These are phyloP conservation scores for Phytophthora pini DNA, from an alignment of 352 stramenopile species.

Conservation along the genomic window DNA sequence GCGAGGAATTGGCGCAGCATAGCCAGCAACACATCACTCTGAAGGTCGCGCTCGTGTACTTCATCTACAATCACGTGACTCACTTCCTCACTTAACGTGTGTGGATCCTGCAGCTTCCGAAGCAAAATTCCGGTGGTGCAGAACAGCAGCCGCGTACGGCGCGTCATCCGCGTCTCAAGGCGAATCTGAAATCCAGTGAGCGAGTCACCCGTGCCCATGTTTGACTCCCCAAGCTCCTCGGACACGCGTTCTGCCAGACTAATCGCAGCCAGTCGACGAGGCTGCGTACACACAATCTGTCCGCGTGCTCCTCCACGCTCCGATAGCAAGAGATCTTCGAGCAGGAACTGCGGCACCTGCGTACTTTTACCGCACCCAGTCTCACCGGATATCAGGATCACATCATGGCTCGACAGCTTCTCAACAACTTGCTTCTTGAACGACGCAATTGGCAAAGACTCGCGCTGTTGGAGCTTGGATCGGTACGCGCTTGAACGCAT, in stretches of 20 bases:
- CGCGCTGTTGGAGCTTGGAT: constrained; percentile 52
- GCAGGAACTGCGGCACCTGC: constrained; percentile 97
- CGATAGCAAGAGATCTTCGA: constrained; percentile 88
- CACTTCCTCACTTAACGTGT: constrained; percentile 80
- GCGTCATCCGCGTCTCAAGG: constrained; percentile 89
- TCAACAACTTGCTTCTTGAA: constrained; percentile 86
- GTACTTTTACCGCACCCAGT: constrained; percentile 96
- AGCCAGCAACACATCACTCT: constrained; percentile 92
- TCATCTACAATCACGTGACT: constrained; percentile 99
- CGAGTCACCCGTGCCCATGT: constrained; percentile 59
- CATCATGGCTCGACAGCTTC: constrained; percentile 78
- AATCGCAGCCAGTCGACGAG: constrained; percentile 95
- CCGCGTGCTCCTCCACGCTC: constrained; percentile 73
- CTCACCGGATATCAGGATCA: constrained; percentile 96
- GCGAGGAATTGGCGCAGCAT: constrained; percentile 89
- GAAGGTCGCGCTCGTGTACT: constrained; percentile 96
- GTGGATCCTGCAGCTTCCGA: constrained; percentile 89
- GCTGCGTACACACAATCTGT: constrained; percentile 97
- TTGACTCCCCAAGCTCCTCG: constrained; percentile 90
- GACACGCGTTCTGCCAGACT: constrained; percentile 95
- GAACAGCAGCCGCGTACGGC: constrained; percentile 92
- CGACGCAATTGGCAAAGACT: constrained; percentile 78
- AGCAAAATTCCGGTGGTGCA: constrained; percentile 97
- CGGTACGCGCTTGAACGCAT: constrained; percentile 48
- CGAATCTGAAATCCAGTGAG: constrained; percentile 94